These are phyloP conservation scores for Hyphopichia pseudoburtonii DNA, from an alignment of 1,139 yeast genomes.

Conservation along the genomic window DNA sequence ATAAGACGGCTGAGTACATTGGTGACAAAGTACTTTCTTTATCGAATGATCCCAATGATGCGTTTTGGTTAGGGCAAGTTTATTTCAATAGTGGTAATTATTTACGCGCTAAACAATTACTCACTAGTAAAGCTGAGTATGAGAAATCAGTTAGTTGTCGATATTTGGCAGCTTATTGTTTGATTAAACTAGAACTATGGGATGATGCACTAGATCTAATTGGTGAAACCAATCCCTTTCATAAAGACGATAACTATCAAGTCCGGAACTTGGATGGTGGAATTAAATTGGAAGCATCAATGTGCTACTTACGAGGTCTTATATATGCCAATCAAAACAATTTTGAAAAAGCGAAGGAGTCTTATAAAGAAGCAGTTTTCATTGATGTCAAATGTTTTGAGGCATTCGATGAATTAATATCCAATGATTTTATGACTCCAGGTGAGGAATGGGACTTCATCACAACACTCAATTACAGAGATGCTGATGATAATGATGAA, in stretches of 20 bases:
- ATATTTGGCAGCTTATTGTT: constrained; percentile 76
- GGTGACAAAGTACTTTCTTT: constrained; percentile 85
- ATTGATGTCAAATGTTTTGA: constrained; percentile 93
- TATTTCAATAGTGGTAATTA: constrained; percentile 74
- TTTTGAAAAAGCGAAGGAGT: constrained; percentile 83
- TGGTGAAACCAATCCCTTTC: constrained; percentile 81
- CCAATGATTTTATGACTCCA: constrained; percentile 77
- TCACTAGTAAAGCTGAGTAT: constrained; percentile 41
- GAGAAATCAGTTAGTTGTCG: constrained; percentile 67
- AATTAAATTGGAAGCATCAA: constrained; percentile 79
- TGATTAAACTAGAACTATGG: constrained; percentile 72
- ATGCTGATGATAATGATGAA: constrained; percentile 79
- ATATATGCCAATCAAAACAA: constrained; percentile 83
- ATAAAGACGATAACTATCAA: constrained; percentile 37
- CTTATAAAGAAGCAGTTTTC: constrained; percentile 81
- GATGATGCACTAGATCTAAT: constrained; percentile 88
- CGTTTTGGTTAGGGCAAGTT: constrained; percentile 95
- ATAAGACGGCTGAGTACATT: constrained; percentile 83
- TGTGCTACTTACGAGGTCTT: constrained; percentile 83
- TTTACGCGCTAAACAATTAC: constrained; percentile 72
- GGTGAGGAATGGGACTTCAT: constrained; percentile 86
- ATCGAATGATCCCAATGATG: constrained; percentile 86
- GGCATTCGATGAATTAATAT: constrained; percentile 79
- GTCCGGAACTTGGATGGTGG: constrained; percentile 65
- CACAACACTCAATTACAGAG: constrained; percentile 64